Evolutionary conservation across 2,329 filamentous ascomycete genomes (phyloP), one percentile per base, ranked within the genome.

Genomic region (Aureobasidium namibiae): DNA sequence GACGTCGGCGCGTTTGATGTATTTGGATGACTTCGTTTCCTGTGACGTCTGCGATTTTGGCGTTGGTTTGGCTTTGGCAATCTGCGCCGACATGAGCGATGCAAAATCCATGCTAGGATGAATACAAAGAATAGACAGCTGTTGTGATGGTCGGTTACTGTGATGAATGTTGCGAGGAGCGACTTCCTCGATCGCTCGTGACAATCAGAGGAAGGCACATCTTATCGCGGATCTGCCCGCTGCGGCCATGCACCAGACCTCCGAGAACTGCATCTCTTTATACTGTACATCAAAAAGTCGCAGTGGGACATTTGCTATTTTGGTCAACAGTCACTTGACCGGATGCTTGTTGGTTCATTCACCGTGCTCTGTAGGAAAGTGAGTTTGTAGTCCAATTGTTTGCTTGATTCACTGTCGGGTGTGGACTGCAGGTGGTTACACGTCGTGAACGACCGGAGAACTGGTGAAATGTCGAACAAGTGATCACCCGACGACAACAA

Each of bases 31-130:
- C 16, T 76, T 72, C 41, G 69, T 59, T 61, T 67, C 61, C 29
- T 70, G 65, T 26, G 67, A 62, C 24, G 70, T 53, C 49, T 69
- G 62, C 23, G 73, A 63, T 56, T 75, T 65, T 42, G 75, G 65
- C 42, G 74, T 65, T 58, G 81, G 75, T 73, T 90, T 90, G 65
- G 86, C 80, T 73, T 94, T 95, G 68, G 89, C 84, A 68, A 99
- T 94, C 74, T 96, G 91, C 70, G 90, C 88, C 68, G 89, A 85
- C 90, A 99, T 95, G 49, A 99, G 78, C 36, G 90, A 84, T 62
- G 91, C 91, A 78, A 99, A 99, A 74, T 99, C 92, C 94, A 99
- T 99, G 65, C 62, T 79, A 36, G 23, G 38, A 63, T 53, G 59
- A 56, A 41, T 34, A 2, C 9, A 23, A 39, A 11, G 7, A 38